phyloP scores from a whole-genome alignment of 371 early-diverging fungal species.

The Fennellomyces sp. region DNA sequence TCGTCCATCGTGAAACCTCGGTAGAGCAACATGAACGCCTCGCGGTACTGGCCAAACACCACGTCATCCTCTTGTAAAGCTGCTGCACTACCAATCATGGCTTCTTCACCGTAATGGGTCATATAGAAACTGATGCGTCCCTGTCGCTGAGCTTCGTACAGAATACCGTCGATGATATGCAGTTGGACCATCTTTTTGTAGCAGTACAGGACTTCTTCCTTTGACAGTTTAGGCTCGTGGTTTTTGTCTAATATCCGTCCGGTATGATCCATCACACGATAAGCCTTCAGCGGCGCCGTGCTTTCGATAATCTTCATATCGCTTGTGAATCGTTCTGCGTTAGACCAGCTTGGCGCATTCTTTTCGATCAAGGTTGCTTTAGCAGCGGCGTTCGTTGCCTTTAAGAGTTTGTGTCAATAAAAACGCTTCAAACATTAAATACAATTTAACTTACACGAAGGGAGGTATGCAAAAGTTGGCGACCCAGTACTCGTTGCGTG shows the following conservation, averaged over 20 bases:
- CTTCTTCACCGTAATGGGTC: conserved; percentile 98
- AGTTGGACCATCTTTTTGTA: conserved; percentile 91
- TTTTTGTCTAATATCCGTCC: conserved; percentile 71
- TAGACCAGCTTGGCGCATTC: conserved; percentile 11
- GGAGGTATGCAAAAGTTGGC: too few relatives aligned
- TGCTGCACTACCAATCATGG: conserved; percentile 89
- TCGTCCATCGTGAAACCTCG: conserved; percentile 93
- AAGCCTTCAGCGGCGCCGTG: conserved; percentile 74
- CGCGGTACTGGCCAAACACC: conserved; percentile 96
- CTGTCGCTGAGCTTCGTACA: conserved; percentile 98
- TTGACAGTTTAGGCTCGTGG: conserved; percentile 70
- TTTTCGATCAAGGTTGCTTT: conserved; percentile 2
- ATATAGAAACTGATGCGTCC: conserved; percentile 97
- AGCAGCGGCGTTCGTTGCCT: not conserved
- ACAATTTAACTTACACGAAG: too few relatives aligned
- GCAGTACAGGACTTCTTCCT: conserved; percentile 75
- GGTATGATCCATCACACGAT: conserved; percentile 92
- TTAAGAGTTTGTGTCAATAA: too few relatives aligned
- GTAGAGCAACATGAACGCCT: conserved; percentile 91
- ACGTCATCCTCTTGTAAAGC: conserved; percentile 87
- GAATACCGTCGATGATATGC: conserved; percentile 89
- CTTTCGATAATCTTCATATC: conserved; percentile 12
- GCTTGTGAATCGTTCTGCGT: conserved; percentile 11
- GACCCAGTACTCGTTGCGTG: too few relatives aligned
- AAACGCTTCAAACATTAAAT: too few relatives aligned